Base-by-base conservation (phyloP, 495 filamentous ascomycete genomes). In the Tuber umbilicatum region DNA sequence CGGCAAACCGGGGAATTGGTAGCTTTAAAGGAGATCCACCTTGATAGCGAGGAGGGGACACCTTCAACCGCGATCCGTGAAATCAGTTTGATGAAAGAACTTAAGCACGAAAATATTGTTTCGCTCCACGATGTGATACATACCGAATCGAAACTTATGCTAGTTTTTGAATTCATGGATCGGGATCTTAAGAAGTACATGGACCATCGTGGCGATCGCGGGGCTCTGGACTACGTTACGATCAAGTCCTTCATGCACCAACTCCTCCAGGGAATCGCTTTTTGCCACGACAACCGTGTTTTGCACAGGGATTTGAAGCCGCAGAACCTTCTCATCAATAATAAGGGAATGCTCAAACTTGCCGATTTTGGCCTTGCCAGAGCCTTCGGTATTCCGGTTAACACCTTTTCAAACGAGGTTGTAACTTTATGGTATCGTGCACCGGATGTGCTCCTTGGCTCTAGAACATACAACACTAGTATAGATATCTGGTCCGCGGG, bases 161-260 rank as follows among this genome's bases (percentile, higher is more conserved):
- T 99, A 50, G 95, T 99, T 21, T 97, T 97, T 78, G 95, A 99
- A 84, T 97, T 91, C 83, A 97, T 99, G 90, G 95, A 99, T 84
- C 90, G 94, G 79, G 95, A 99, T 81, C 86, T 99, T n/a, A 99
- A 99, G 87, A 95, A 94, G 83, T 98, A 97, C 85, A 99, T 99
- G 95, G 95, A 99, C 80, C 90, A 90, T 27, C 88, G 92, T 40
- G 91, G 92, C 78, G 91, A 94, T 68, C 88, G 92, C 72, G 94
- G 94, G 41, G 91, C 91, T 37, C 85, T 98, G 60, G 91, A 94
- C 82, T 91, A 92, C 42, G 84, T 87, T 55, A 93, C 92, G 55
- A 96, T 98, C 86, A 98, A 97, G 84, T 94, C 92, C 38, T 98
- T 97, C 87, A 97, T 97, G 93, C 91, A 93, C 85, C 94, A 98